Evolutionary conservation across 192 early-diverging fungal species (phyloP).

Genomic region (Coemansia sp.): DNA sequence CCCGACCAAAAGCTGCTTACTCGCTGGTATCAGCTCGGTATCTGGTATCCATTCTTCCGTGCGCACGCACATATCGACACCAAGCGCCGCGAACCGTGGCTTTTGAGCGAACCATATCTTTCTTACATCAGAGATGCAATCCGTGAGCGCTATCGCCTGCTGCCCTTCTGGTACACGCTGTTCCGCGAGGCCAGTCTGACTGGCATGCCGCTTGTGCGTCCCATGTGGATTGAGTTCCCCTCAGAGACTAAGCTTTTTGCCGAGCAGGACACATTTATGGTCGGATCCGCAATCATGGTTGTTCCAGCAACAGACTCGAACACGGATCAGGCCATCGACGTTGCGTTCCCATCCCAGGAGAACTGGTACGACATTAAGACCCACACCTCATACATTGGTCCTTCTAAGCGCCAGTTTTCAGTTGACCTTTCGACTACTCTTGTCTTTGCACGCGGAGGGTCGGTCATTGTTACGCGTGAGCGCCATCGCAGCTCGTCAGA

Average conservation of each 20-base stretch:
- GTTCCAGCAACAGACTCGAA: constrained; percentile 61
- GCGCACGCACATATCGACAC: constrained; percentile 98
- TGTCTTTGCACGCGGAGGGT: constrained; percentile 84
- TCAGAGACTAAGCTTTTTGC: constrained; percentile 71
- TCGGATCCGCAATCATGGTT: constrained; percentile 79
- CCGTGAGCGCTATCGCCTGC: constrained; percentile 76
- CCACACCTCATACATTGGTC: constrained; percentile 25
- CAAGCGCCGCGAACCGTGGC: constrained; percentile 95
- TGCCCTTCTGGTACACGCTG: constrained; percentile 92
- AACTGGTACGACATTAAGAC: constrained; percentile 62
- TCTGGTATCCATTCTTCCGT: constrained; percentile 96
- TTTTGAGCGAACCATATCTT: constrained; percentile 85
- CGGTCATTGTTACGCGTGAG: constrained; percentile 83
- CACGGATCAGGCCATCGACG: constrained; percentile 40
- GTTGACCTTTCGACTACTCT: constrained; percentile 70
- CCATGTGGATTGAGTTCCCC: constrained; percentile 90
- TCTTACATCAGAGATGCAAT: constrained; percentile 75
- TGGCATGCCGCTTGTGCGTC: constrained; percentile 83
- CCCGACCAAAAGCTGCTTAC: constrained; percentile 82
- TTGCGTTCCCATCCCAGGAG: constrained; percentile 71
- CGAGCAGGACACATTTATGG: constrained; percentile 86
- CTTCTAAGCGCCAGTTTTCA: constrained; percentile 59
- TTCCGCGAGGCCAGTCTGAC: constrained; percentile 73
- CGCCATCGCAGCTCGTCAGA: constrained; percentile 77
- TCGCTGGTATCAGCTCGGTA: constrained; percentile 97